A percentile compares a stretch with the other conserved stretches of the same genome.
These are phyloP conservation scores for Mycocentrospora acerina DNA, from an alignment of 2,329 filamentous ascomycete genomes.

Conservation along the genomic window DNA sequence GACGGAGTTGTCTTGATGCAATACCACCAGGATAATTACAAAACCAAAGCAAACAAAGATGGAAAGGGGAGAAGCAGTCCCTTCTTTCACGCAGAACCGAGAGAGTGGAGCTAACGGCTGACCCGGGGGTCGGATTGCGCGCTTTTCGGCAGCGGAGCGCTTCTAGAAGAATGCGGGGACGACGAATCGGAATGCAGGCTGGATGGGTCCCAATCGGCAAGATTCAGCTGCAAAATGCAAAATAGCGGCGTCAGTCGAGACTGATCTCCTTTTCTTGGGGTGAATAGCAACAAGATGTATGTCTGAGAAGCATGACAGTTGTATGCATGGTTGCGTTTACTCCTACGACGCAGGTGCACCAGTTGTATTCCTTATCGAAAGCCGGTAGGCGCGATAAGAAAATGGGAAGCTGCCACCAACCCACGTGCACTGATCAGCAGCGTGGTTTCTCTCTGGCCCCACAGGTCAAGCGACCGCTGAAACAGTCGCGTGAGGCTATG, in stretches of 20 bases:
- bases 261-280: background rate
- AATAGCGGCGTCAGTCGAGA: background rate
- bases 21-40: conserved; percentile 2
- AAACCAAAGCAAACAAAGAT: background rate
- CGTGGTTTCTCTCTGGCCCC: conserved; percentile 9
- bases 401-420: conserved; percentile 4
- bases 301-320: background rate
- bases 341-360: conserved; percentile 6
- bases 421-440: conserved; percentile 24
- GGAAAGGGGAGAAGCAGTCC: conserved; percentile 2
- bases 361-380: conserved; percentile 17
- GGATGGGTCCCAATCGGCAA: conserved; percentile 6
- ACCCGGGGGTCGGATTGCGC: conserved; percentile 28
- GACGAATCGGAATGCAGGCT: conserved; percentile 9
- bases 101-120: conserved; percentile 10
- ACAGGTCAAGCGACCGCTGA: conserved; percentile 18
- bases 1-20: conserved; percentile 8
- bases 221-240: conserved; percentile 7
- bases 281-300: background rate
- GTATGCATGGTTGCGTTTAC: conserved; percentile 3
- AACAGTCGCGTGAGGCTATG: conserved; percentile 20
- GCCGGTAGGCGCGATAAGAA: conserved; percentile 3
- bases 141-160: conserved; percentile 21
- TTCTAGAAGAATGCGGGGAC: conserved; percentile 24
- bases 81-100: conserved; percentile 4